Percentiles rank a stretch among this genome's conserved stretches.
These are phyloP conservation scores for Rhododendron ovatum DNA, from an alignment of 148 eudicot genomes.

Conservation along the genomic window DNA sequence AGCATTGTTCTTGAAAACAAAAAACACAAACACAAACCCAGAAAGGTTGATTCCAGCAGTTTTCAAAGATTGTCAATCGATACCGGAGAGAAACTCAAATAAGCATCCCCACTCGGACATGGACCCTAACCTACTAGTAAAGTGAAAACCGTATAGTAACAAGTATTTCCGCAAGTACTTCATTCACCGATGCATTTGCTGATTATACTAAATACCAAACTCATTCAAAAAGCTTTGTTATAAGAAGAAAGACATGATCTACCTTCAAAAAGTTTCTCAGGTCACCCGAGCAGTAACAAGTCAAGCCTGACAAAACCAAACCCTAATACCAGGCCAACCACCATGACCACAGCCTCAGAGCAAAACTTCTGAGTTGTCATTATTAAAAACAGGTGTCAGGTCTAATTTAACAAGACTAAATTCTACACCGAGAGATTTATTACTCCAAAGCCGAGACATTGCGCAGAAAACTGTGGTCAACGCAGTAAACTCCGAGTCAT, in stretches of 20 bases:
- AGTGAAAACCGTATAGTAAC: neutral
- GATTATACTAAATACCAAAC: neutral
- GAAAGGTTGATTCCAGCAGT: no score
- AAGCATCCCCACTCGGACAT: neutral
- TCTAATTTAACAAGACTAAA: neutral
- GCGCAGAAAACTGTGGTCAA: neutral
- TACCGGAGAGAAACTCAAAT: neutral
- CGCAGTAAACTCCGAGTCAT: neutral
- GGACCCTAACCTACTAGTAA: neutral
- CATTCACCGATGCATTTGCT: neutral
- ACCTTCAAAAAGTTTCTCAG: neutral
- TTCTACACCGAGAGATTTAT: neutral
- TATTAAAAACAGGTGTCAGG: slow-evolving; percentile 12
- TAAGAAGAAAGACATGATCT: neutral
- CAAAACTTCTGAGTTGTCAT: slow-evolving; percentile 6
- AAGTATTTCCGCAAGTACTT: neutral
- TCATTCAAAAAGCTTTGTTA: neutral
- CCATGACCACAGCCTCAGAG: slow-evolving; percentile 2
- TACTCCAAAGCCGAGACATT: slow-evolving; percentile 4
- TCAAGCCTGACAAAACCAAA: neutral
- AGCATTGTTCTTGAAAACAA: no score
- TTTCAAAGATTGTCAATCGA: neutral
- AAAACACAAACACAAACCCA: no score
- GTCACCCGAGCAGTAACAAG: neutral
- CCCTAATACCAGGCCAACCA: neutral